Conservation (phyloP, 129 eudicot species). For the carrot (Daucus carota) region DNA sequence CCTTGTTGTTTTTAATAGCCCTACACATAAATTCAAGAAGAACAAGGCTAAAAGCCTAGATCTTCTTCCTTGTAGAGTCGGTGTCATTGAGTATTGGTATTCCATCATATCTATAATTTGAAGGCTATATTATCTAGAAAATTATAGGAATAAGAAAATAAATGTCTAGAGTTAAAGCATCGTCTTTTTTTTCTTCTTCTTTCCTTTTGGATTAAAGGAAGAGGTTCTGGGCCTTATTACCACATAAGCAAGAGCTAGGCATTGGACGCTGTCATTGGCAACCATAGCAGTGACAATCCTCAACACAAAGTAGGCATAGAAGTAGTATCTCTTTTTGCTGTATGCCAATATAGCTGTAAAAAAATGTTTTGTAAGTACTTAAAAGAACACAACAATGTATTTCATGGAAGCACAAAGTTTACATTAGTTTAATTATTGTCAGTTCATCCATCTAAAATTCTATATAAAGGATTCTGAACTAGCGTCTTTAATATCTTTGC, state of each 20-base stretch:
- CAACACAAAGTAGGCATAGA: slow-evolving; percentile 34
- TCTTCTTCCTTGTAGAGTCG: neutral
- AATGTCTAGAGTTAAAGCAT: neutral
- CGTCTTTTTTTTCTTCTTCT: neutral
- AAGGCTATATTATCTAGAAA: neutral
- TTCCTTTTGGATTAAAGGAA: neutral
- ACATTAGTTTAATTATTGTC: neutral
- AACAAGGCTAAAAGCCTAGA: neutral
- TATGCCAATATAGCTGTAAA: slow-evolving; percentile 36
- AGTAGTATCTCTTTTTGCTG: slow-evolving; percentile 30
- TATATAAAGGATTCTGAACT: neutral
- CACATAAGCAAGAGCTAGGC: slow-evolving; percentile 45
- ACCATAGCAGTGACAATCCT: slow-evolving; percentile 31
- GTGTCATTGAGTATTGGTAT: neutral
- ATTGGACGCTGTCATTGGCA: slow-evolving; percentile 22
- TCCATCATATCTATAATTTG: neutral
- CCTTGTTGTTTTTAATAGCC: neutral
- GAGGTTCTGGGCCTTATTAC: slow-evolving; percentile 18
- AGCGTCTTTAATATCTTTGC: too few species aligned
- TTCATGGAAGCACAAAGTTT: neutral
- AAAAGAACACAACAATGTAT: neutral
- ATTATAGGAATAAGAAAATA: neutral
- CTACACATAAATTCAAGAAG: neutral
- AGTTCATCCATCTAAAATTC: neutral
- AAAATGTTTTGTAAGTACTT: neutral